Percentiles rank a stretch among this genome's conserved stretches.
phyloP scores from a whole-genome alignment of 2,329 filamentous ascomycete species.

The Botrytis elliptica region DNA sequence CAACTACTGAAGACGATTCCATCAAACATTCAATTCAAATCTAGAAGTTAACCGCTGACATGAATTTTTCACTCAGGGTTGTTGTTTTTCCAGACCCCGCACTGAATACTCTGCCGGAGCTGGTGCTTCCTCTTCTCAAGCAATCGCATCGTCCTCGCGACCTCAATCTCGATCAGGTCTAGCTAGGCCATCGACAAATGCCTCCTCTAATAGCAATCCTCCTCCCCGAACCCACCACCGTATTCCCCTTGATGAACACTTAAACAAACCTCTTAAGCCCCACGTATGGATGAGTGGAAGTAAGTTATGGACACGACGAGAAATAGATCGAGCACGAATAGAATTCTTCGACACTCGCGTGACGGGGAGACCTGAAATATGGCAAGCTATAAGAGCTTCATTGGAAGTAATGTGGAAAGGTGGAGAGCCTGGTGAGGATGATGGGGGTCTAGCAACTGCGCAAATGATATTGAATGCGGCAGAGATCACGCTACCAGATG shows the following conservation, averaged over 20 bases:
- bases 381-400: slow-evolving; percentile 70
- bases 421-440: slow-evolving; percentile 41
- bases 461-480: slow-evolving; percentile 79
- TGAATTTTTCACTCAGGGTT: slow-evolving; percentile 49
- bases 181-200: slow-evolving; percentile 33
- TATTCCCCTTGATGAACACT: slow-evolving; percentile 59
- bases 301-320: slow-evolving; percentile 66
- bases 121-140: slow-evolving; percentile 49
- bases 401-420: slow-evolving; percentile 63
- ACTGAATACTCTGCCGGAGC: slow-evolving; percentile 49
- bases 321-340: slow-evolving; percentile 67
- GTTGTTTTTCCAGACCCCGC: slow-evolving; percentile 57
- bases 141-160: slow-evolving; percentile 44
- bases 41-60: not conserved
- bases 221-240: slow-evolving; percentile 18
- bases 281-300: slow-evolving; percentile 65
- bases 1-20: not conserved
- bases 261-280: slow-evolving; percentile 65
- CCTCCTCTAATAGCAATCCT: slow-evolving; percentile 23
- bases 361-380: slow-evolving; percentile 73
- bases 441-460: slow-evolving; percentile 58
- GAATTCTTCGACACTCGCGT: slow-evolving; percentile 93
- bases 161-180: slow-evolving; percentile 26
- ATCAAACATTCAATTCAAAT: not conserved
- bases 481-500: slow-evolving; percentile 72